Conservation (phyloP, 2,329 filamentous ascomycete genomes). For the Talaromyces sp. region DNA sequence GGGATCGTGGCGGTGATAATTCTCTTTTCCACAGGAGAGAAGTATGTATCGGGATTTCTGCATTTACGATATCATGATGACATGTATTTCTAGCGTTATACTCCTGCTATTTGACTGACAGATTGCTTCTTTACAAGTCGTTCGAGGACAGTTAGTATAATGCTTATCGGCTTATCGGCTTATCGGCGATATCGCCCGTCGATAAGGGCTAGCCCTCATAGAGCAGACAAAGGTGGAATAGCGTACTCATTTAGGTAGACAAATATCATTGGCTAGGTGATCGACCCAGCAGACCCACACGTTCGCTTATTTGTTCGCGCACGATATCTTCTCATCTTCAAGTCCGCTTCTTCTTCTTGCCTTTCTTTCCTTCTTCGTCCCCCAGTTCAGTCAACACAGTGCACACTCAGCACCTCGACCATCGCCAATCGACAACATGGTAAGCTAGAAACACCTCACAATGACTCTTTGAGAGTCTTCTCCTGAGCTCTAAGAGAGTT, state of each 20-base stretch:
- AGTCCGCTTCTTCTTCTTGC: background rate
- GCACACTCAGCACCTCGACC: slow-evolving; percentile 44
- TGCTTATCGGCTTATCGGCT: background rate
- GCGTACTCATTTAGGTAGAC: background rate
- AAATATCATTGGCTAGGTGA: slow-evolving; percentile 1
- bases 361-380: slow-evolving; percentile 23
- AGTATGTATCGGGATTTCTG: background rate
- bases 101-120: background rate
- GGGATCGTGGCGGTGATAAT: slow-evolving; percentile 33
- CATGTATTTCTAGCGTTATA: background rate
- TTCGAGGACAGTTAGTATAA: no score
- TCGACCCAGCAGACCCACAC: background rate
- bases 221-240: background rate
- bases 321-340: slow-evolving; percentile 11
- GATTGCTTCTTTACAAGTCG: background rate
- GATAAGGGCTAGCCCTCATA: slow-evolving; percentile 11
- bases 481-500: slow-evolving; percentile 35
- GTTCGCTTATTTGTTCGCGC: slow-evolving; percentile 16
- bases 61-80: background rate
- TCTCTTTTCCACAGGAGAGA: slow-evolving; percentile 12
- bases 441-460: slow-evolving; percentile 52
- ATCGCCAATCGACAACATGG: slow-evolving; percentile 53
- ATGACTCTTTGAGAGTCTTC: slow-evolving; percentile 33
- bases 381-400: slow-evolving; percentile 37
- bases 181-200: background rate